Evolutionary conservation across 1,284 basidiomycete species (phyloP).

Genomic region (Rhizopogon parksii): DNA sequence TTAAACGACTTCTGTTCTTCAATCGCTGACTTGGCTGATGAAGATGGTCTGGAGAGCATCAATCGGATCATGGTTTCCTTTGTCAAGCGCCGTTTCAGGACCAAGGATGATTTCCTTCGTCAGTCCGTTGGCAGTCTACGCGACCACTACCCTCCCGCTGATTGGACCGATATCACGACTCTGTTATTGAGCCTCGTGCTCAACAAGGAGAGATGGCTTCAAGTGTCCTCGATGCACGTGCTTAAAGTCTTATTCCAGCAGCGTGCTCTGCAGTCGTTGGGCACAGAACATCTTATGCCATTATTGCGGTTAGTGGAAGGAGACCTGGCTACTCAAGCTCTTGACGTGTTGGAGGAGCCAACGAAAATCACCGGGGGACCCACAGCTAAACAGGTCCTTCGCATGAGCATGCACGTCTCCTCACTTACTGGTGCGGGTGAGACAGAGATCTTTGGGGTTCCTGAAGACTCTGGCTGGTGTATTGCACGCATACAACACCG

Average conservation of each 20-base stretch:
- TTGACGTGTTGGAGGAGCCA: conserved; percentile 89
- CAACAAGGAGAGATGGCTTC: conserved; percentile 79
- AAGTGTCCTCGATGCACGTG: conserved; percentile 78
- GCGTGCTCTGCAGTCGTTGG: conserved; percentile 67
- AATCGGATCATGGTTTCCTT: conserved; percentile 86
- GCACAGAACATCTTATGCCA: conserved; percentile 87
- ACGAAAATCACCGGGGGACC: conserved; percentile 72
- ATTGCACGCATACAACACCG: conserved; percentile 61
- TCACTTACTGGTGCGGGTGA: conserved; percentile 41
- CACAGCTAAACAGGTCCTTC: conserved; percentile 76
- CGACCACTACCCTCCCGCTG: conserved; percentile 68
- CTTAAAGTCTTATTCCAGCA: conserved; percentile 86
- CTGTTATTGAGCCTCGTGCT: conserved; percentile 82
- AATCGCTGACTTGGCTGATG: conserved; percentile 67
- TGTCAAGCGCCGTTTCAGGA: conserved; percentile 81
- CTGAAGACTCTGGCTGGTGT: conserved; percentile 81
- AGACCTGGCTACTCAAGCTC: conserved; percentile 76
- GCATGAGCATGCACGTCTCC: conserved; percentile 73
- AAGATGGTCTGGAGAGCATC: conserved; percentile 70
- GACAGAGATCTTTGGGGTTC: conserved; percentile 74
- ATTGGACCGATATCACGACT: conserved; percentile 74
- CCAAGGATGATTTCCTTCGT: conserved; percentile 89
- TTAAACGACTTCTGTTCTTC: conserved; percentile 72
- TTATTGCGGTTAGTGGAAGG: conserved; percentile 81
- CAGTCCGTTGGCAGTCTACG: conserved; percentile 83